Evolutionary conservation across 2,329 filamentous ascomycete species (phyloP).

Genomic region (Podosphaera fusca): DNA sequence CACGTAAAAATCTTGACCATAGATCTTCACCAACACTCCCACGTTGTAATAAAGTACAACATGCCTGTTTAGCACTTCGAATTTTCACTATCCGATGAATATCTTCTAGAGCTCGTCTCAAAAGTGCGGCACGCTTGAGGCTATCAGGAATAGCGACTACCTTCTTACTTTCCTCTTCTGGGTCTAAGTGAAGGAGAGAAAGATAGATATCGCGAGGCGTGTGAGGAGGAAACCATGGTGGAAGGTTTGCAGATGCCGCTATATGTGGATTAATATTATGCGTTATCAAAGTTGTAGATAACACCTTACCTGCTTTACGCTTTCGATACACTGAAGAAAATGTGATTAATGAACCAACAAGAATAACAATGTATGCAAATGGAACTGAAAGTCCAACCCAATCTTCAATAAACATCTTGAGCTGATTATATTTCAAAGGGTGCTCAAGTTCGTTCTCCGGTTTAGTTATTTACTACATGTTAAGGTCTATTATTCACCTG

Average conservation of each 20-base stretch:
- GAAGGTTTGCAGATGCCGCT: constrained; percentile 65
- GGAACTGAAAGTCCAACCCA: constrained; percentile 74
- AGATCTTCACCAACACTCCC: constrained; percentile 91
- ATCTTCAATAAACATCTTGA: constrained; percentile 27
- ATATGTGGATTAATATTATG: constrained; percentile 1
- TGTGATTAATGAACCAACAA: constrained; percentile 69
- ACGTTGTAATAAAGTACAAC: constrained; percentile 60
- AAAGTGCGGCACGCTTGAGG: constrained; percentile 65
- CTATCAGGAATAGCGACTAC: constrained; percentile 52
- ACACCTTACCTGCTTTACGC: constrained; percentile 55
- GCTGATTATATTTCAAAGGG: neutral
- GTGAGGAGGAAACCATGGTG: constrained; percentile 84
- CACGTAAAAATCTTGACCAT: constrained; percentile 75
- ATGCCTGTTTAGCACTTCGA: constrained; percentile 67
- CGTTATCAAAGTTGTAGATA: neutral
- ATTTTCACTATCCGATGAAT: constrained; percentile 81
- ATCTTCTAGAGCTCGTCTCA: constrained; percentile 77
- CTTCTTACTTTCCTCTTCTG: constrained; percentile 40
- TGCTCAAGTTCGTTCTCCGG: neutral
- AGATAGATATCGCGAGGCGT: constrained; percentile 87
- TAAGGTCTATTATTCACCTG: neutral
- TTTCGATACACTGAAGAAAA: constrained; percentile 88
- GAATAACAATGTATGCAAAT: constrained; percentile 69
- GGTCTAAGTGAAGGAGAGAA: constrained; percentile 61
- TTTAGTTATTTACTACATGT: neutral